phyloP scores from a whole-genome alignment of 2,329 filamentous ascomycete species.

The Hypoxylon sp. region DNA sequence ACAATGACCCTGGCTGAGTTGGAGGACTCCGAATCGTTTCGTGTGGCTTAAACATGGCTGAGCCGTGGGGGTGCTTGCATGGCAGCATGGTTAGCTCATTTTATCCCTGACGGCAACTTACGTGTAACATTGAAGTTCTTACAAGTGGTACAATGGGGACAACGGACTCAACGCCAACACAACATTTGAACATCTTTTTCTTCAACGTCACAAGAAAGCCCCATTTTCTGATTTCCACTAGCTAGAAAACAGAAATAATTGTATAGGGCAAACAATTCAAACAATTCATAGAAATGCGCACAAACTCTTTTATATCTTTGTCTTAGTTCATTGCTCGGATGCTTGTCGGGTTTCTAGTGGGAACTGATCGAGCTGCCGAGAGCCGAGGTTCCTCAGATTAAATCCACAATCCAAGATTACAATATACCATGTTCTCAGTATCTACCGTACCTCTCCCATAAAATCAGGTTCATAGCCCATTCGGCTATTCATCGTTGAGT shows the following conservation, averaged over 20 bases:
- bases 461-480: background rate
- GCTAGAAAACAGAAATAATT: background rate
- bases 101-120: slow-evolving; percentile 7
- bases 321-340: slow-evolving; percentile 10
- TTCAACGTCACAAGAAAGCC: background rate
- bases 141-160: slow-evolving; percentile 16
- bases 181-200: slow-evolving; percentile 2
- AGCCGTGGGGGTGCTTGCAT: slow-evolving; percentile 12
- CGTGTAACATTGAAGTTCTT: slow-evolving; percentile 21
- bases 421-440: background rate
- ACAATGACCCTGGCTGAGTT: background rate
- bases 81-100: slow-evolving; percentile 12
- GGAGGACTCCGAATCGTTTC: slow-evolving; percentile 24
- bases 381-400: slow-evolving; percentile 10
- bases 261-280: background rate
- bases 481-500: background rate
- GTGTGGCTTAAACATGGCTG: slow-evolving; percentile 38
- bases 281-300: background rate
- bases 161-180: slow-evolving; percentile 27
- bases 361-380: slow-evolving; percentile 19
- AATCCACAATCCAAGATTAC: background rate
- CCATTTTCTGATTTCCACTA: background rate
- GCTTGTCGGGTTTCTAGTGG: background rate
- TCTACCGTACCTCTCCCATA: background rate
- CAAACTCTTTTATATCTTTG: background rate